phyloP scores from a whole-genome alignment of 2,329 filamentous ascomycete genomes.

The Alternaria dauci region DNA sequence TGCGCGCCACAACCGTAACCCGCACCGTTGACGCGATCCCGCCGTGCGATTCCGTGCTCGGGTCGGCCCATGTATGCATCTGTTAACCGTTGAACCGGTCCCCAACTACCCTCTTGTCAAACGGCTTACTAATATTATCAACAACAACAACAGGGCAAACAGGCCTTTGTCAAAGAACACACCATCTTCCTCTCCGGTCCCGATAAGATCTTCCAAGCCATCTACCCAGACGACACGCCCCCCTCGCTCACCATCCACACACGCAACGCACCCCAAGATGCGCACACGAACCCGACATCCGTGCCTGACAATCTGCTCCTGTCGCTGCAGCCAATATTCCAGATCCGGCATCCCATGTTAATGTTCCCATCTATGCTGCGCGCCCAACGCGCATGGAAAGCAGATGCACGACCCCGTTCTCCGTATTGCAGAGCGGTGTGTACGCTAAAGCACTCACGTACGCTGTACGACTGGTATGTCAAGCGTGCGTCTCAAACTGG shows the following conservation, averaged over 20 bases:
- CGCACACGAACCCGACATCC: conserved; percentile 22
- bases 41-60: conserved; percentile 18
- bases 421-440: neutral
- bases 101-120: neutral
- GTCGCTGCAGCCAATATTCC: conserved; percentile 24
- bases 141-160: conserved; percentile 13
- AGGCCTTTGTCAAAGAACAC: conserved; percentile 28
- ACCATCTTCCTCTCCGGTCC: conserved; percentile 12
- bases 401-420: neutral
- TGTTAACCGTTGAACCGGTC: neutral
- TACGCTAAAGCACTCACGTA: conserved; percentile 5
- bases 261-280: conserved; percentile 4
- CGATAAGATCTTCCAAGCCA: conserved; percentile 16
- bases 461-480: conserved; percentile 25
- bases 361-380: conserved; percentile 29
- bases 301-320: conserved; percentile 25
- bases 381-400: conserved; percentile 4
- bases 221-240: conserved; percentile 8
- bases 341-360: conserved; percentile 25
- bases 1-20: conserved; percentile 6
- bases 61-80: neutral
- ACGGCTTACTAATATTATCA: neutral
- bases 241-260: conserved; percentile 7
- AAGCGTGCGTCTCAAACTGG: neutral
- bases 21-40: conserved; percentile 8